Conservation (phyloP, 2,329 filamentous ascomycete genomes). For the Leptosphaerulina australis region DNA sequence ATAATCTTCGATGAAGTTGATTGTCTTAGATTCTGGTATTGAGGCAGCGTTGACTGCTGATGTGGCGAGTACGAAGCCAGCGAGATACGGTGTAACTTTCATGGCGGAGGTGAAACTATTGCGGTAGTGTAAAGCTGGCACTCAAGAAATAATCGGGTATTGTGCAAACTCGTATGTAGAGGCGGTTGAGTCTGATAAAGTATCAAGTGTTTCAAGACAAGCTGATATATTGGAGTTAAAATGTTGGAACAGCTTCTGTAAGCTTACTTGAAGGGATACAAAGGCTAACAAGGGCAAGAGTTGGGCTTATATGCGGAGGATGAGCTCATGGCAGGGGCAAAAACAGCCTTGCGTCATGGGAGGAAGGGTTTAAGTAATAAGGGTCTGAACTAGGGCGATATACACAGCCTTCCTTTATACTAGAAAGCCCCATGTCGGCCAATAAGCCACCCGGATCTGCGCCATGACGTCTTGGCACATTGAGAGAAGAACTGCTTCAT, state of each 20-base stretch:
- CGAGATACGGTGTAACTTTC: constrained; percentile 34
- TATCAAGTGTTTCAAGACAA: not conserved
- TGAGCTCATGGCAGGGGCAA: constrained; percentile 11
- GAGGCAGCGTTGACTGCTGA: constrained; percentile 35
- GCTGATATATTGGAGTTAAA: not conserved
- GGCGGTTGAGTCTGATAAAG: constrained; percentile 7
- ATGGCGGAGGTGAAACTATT: constrained; percentile 25
- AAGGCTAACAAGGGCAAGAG: constrained; percentile 1
- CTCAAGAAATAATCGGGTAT: not conserved
- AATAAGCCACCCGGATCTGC: not conserved
- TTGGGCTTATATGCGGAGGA: constrained; percentile 6
- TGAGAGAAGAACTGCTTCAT: not conserved
- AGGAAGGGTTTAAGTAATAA: not conserved
- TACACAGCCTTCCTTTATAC: constrained; percentile 14
- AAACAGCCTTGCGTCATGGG: constrained; percentile 14
- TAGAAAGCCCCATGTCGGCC: constrained; percentile 1
- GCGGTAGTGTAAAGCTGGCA: not conserved
- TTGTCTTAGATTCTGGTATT: constrained; percentile 35
- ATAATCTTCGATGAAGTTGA: constrained; percentile 30
- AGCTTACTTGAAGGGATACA: constrained; percentile 1
- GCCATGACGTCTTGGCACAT: constrained; percentile 14
- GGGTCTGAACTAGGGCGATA: not conserved
- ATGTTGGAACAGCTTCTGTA: not conserved
- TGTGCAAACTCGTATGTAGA: constrained; percentile 3
- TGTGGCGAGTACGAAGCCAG: constrained; percentile 30